Base-by-base conservation (phyloP, 2,329 filamentous ascomycete species). In the Sporothrix pallida region DNA sequence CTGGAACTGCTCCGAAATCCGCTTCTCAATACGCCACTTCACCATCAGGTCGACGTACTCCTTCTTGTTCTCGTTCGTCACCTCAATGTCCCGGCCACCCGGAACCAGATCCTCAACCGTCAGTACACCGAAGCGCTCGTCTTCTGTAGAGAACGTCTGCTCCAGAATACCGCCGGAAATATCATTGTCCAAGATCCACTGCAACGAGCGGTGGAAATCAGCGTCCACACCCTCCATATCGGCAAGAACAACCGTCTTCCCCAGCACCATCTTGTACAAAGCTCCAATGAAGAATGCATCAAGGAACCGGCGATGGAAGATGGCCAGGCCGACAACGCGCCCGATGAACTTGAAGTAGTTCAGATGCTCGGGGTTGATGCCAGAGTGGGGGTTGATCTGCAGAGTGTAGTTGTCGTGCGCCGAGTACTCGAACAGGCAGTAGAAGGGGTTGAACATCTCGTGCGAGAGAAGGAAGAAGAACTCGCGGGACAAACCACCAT, bases 341-440 rank as follows among this genome's bases (percentile, higher is more conserved):
- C 96, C 96, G 80, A 99, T 99, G 81, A 99, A 99, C 83, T 97
- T 98, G 90, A 99, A 99, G 85, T 98, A 99, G 82, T 98, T 98
- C 79, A 99, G 86, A 89, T 99, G 96, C 84, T 99, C 96, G 0
- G 96, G 96, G 83, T 99, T 99, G 84, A 99, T 98, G 77, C 96
- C 96, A 23, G 96, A 99, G 83, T 99, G 96, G 63, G 96, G 96
- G 85, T 99, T 99, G 86, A 99, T 99, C 84, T 99, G 96, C 72
- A 99, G 92, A 44, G 96, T 99, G 85, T 99, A 99, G 85, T 99
- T 99, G 89, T 99, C 96, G 86, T 99, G 96, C 54, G 96, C 96
- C 37, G 96, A 98, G 83, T 99, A 99, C 84, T 99, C 96, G 86
- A 99, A 99, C 72, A 99, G 87, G 82, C 96, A 99, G 86, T 99